Conservation (phyloP, 169 alveolate genomes). For the Plasmodium blacklocki region DNA sequence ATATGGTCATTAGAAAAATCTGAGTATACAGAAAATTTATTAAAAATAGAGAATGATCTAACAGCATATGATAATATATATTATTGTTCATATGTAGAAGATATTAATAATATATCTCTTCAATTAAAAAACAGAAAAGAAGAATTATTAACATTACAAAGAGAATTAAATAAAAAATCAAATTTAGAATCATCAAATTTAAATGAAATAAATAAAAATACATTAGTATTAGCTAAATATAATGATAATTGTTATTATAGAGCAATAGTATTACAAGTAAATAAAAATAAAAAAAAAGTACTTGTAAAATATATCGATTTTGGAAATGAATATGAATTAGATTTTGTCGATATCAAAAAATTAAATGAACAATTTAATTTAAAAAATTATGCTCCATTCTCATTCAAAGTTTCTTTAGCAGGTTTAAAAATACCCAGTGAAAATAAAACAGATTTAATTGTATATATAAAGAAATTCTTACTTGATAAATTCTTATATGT, state of each 20-base stretch:
- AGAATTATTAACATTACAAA: conserved; percentile 46
- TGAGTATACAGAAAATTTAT: conserved; percentile 6
- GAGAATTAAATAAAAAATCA: conserved; percentile 33
- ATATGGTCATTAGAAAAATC: conserved; percentile 69
- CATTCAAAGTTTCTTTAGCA: conserved; percentile 39
- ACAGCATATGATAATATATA: conserved; percentile 50
- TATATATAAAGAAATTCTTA: conserved; percentile 33
- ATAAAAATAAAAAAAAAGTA: conserved; percentile 53
- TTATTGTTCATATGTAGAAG: conserved; percentile 71
- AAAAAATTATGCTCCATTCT: conserved; percentile 38
- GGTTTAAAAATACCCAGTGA: conserved; percentile 70
- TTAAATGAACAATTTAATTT: conserved; percentile 37
- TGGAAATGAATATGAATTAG: conserved; percentile 72
- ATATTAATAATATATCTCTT: conserved; percentile 50
- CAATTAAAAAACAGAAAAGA: conserved; percentile 71
- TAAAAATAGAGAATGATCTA: conserved; percentile 26
- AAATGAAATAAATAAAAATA: conserved; percentile 39
- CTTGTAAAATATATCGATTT: conserved; percentile 66
- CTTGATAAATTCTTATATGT: conserved; percentile 71
- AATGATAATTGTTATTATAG: conserved; percentile 58
- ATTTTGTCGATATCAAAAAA: conserved; percentile 45
- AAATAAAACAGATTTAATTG: conserved; percentile 51
- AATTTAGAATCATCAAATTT: conserved; percentile 22
- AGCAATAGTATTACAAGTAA: conserved; percentile 50
- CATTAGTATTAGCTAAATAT: conserved; percentile 69